phyloP scores from a whole-genome alignment of 495 filamentous ascomycete genomes.

The Talaromyces wortmannii region DNA sequence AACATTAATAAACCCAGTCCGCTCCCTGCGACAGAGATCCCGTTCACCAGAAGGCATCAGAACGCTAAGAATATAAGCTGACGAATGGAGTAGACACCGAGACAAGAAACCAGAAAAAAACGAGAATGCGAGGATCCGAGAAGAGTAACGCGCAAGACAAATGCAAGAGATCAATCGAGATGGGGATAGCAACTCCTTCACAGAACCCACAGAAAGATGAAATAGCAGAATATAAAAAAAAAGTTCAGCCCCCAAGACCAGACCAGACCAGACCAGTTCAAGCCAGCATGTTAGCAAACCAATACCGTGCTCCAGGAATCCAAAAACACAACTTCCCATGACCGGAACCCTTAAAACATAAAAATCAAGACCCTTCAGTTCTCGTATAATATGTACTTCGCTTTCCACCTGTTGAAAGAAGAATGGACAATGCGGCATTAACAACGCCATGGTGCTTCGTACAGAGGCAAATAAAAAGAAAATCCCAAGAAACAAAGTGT shows the following conservation, averaged over 20 bases:
- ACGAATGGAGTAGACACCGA: constrained; percentile 11
- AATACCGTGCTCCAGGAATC: constrained; percentile 6
- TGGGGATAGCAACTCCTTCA: too few species aligned
- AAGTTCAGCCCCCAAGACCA: constrained; percentile 8
- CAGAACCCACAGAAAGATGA: too few species aligned
- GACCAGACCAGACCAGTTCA: constrained; percentile 19
- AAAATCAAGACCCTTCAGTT: constrained; percentile 10
- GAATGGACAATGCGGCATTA: constrained; percentile 8
- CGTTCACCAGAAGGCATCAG: background rate
- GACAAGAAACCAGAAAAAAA: constrained; percentile 11
- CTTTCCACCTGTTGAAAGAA: constrained; percentile 10
- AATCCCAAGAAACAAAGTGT: constrained; percentile 5
- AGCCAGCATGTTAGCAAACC: constrained; percentile 17
- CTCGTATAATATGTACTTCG: constrained; percentile 9
- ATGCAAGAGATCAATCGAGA: background rate
- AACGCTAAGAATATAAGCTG: constrained; percentile 6
- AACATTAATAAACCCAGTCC: constrained; percentile 1
- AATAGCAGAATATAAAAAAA: too few species aligned
- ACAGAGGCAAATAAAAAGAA: constrained; percentile 5
- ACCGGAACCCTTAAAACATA: constrained; percentile 1
- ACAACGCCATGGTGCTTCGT: constrained; percentile 13
- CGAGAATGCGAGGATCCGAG: constrained; percentile 22
- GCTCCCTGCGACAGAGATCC: background rate
- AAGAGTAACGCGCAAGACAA: background rate
- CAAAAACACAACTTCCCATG: background rate